Evolutionary conservation across 164 flowering plant genomes (phyloP).

Genomic region (Tetrastigma voinierianum): DNA sequence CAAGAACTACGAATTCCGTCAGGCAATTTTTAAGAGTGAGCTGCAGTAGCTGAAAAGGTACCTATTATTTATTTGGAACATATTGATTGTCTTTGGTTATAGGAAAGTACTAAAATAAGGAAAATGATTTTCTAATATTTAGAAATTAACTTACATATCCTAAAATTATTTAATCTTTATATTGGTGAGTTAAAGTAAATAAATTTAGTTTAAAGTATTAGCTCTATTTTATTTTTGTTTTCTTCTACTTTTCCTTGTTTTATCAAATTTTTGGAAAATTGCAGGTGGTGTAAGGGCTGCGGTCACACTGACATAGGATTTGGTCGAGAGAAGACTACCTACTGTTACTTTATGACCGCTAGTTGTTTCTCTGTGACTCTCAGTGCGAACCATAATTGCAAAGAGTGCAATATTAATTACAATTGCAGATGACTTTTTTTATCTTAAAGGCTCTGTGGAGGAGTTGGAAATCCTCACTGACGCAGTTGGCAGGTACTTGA

Average conservation of each 20-base stretch:
- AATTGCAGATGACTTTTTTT: conserved; percentile 33
- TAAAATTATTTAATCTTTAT: too few species aligned
- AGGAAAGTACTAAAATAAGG: too few species aligned
- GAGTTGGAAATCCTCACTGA: conserved; percentile 23
- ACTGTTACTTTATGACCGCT: conserved; percentile 3
- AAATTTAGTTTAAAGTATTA: too few species aligned
- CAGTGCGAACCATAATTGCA: conserved; percentile 12
- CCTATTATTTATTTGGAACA: too few species aligned
- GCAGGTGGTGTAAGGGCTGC: neutral
- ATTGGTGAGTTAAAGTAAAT: too few species aligned
- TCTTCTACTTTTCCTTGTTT: too few species aligned
- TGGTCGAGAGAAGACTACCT: neutral
- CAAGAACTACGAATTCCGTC: conserved; percentile 19
- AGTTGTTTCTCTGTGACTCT: conserved; percentile 5
- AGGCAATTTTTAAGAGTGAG: conserved; percentile 17
- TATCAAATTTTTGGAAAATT: too few species aligned
- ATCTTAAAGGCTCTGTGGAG: neutral
- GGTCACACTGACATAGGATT: conserved; percentile 28
- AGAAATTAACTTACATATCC: too few species aligned
- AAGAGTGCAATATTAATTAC: conserved; percentile 25
- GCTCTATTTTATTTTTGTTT: too few species aligned
- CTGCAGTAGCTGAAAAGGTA: conserved; percentile 27
- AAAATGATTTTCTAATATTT: too few species aligned
- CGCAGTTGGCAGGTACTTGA: conserved; percentile 10
- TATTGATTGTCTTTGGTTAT: too few species aligned